Evolutionary conservation across 441 rosid genomes (phyloP).

Genomic region (Hura crepitans): DNA sequence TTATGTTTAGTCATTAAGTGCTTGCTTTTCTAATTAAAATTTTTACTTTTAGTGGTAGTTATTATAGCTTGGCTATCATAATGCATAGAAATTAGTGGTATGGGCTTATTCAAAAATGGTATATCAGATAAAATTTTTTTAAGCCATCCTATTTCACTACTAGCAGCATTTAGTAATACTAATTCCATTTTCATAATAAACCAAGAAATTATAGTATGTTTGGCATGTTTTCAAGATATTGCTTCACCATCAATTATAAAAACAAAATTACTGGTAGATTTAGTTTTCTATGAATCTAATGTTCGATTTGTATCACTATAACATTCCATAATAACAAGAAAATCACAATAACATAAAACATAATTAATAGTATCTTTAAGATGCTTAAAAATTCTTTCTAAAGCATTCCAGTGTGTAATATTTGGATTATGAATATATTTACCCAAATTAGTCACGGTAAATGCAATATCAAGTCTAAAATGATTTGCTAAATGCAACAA

Average conservation of each 20-base stretch:
- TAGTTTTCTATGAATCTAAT: neutral
- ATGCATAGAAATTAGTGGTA: too few relatives aligned
- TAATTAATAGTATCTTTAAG: neutral
- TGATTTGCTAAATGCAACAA: neutral
- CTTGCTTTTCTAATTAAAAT: too few relatives aligned
- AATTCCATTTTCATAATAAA: too few relatives aligned
- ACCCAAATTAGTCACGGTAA: neutral
- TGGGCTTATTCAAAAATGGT: too few relatives aligned
- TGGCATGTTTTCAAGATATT: too few relatives aligned
- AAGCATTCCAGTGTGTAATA: neutral
- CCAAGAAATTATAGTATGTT: too few relatives aligned
- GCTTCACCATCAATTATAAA: neutral
- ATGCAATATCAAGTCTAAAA: neutral
- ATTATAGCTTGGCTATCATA: too few relatives aligned
- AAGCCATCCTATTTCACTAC: too few relatives aligned
- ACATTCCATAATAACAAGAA: neutral
- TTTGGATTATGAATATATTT: neutral
- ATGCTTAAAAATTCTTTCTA: neutral
- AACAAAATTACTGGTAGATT: neutral
- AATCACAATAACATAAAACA: neutral
- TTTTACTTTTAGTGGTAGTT: too few relatives aligned
- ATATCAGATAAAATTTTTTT: too few relatives aligned
- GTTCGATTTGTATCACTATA: neutral
- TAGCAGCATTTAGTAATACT: too few relatives aligned
- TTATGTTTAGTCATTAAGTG: too few relatives aligned